These are phyloP conservation scores for Guadua angustifolia DNA, from an alignment of 176 grass and related monocot species.

Conservation along the genomic window DNA sequence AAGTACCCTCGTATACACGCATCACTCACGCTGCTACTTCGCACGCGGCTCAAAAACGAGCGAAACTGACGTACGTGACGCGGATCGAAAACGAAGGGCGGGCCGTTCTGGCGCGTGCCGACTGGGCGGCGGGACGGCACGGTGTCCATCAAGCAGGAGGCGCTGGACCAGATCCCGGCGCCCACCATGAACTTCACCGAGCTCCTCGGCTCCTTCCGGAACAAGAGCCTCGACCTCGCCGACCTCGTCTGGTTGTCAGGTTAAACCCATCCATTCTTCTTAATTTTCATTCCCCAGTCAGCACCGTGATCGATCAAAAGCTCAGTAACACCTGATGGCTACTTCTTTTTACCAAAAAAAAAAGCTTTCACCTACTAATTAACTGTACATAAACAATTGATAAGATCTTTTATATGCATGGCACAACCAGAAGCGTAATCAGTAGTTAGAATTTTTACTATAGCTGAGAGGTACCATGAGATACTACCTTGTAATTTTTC, in stretches of 20 bases:
- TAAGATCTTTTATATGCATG: not conserved
- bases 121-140: slow-evolving; percentile 83
- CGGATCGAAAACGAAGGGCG: slow-evolving; percentile 53
- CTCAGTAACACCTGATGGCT: not conserved
- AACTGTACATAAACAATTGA: not conserved
- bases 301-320: not conserved
- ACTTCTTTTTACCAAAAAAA: not conserved
- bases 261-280: not conserved
- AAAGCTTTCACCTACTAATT: not conserved
- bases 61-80: not conserved
- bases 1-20: not conserved
- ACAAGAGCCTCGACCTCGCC: slow-evolving; percentile 67
- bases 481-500: too few relatives aligned
- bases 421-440: not conserved
- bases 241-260: slow-evolving; percentile 90
- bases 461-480: too few relatives aligned
- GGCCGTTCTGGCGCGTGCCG: slow-evolving; percentile 80
- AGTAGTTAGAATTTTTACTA: too few relatives aligned
- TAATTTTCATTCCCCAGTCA: not conserved
- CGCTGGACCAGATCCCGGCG: slow-evolving; percentile 61
- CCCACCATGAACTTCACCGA: slow-evolving; percentile 72
- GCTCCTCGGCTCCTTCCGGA: slow-evolving; percentile 63
- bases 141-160: slow-evolving; percentile 72
- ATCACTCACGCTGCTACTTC: not conserved
- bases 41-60: not conserved